Conservation (phyloP, 2,329 filamentous ascomycete genomes). For the Pseudogymnoascus sp. region DNA sequence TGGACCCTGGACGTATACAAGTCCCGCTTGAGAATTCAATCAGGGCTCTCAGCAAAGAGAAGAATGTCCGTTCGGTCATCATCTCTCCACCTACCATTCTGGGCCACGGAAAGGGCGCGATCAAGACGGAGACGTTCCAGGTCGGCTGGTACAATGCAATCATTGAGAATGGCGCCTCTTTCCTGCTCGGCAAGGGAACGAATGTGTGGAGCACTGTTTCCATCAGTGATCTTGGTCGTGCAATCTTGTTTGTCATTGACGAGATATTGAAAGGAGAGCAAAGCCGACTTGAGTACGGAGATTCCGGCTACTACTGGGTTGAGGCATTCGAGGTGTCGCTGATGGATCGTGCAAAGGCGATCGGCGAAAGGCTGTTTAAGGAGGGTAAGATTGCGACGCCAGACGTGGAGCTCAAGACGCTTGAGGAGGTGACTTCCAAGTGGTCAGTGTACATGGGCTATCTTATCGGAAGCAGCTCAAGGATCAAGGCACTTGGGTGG, state of each 20-base stretch:
- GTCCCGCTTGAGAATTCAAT: background rate
- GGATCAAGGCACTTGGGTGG: background rate
- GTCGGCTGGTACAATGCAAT: background rate
- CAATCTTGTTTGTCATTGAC: background rate
- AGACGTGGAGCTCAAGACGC: background rate
- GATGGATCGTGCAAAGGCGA: background rate
- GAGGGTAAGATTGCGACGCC: background rate
- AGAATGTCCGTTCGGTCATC: background rate
- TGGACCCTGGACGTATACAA: background rate
- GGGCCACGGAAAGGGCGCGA: background rate
- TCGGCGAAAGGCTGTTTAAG: background rate
- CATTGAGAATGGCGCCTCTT: background rate
- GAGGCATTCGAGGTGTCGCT: slow-evolving; percentile 3
- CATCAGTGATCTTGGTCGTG: background rate
- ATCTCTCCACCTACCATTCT: background rate
- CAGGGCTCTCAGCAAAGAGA: background rate
- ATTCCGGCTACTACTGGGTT: background rate
- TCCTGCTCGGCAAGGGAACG: background rate
- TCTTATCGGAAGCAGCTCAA: background rate
- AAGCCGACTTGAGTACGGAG: background rate
- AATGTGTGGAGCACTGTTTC: background rate
- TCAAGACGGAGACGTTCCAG: background rate
- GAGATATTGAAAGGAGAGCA: background rate
- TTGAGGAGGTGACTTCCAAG: background rate
- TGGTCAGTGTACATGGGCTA: background rate